Percentiles rank a stretch among this genome's conserved stretches.
These are phyloP conservation scores for Botryosphaeria dothidea DNA, from an alignment of 2,329 filamentous ascomycete species.

Conservation along the genomic window DNA sequence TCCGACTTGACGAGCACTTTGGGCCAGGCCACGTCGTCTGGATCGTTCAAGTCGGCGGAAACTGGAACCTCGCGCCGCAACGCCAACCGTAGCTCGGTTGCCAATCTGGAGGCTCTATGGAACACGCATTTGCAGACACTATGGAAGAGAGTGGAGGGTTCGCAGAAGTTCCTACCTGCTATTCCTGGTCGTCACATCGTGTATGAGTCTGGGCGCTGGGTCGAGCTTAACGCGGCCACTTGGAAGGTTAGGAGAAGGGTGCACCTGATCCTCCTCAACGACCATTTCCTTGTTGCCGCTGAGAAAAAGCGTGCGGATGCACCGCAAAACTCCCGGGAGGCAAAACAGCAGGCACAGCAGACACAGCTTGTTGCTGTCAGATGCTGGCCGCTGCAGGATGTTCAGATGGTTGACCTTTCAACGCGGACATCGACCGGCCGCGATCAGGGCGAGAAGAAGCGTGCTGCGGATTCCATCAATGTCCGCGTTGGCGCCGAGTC, in stretches of 20 bases:
- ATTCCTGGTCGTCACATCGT: constrained; percentile 90
- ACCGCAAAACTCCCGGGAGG: constrained; percentile 45
- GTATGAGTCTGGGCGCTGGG: constrained; percentile 89
- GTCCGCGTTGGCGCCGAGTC: constrained; percentile 86
- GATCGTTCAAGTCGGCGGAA: constrained; percentile 32
- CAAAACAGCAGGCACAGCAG: constrained; percentile 46
- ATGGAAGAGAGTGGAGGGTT: constrained; percentile 97
- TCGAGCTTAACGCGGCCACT: constrained; percentile 94
- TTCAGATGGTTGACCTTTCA: constrained; percentile 87
- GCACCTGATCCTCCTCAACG: constrained; percentile 89
- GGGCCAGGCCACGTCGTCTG: constrained; percentile 47
- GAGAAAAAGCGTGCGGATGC: constrained; percentile 87
- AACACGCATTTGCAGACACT: constrained; percentile 72
- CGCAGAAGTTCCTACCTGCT: constrained; percentile 93
- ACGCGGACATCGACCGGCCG: constrained; percentile 26
- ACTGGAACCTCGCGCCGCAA: constrained; percentile 49
- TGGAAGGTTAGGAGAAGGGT: constrained; percentile 91
- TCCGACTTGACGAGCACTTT: constrained; percentile 70
- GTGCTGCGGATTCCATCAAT: constrained; percentile 67
- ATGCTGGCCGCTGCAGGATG: constrained; percentile 91
- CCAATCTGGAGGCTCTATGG: constrained; percentile 69
- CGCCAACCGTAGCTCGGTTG: constrained; percentile 88
- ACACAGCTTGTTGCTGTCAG: constrained; percentile 84
- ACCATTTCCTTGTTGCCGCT: constrained; percentile 87
- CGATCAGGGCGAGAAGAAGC: constrained; percentile 20